Evolutionary conservation across 371 early-diverging fungal genomes (phyloP).

Genomic region (Cokeromyces recurvatus): DNA sequence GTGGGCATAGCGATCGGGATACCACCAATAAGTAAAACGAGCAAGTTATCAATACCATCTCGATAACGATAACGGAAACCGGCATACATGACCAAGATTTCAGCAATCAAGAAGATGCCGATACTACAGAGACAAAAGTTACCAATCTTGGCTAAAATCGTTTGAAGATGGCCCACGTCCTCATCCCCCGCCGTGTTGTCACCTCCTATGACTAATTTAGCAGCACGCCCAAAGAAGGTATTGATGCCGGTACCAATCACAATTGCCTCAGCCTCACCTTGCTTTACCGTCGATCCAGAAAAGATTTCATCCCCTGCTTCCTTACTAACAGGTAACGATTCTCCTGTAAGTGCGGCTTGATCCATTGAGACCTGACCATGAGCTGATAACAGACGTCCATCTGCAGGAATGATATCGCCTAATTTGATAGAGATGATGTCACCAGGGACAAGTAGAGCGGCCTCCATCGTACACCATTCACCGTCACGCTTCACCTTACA

Average conservation of each 20-base stretch:
- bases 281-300: slow-evolving; percentile 78
- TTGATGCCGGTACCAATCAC: slow-evolving; percentile 75
- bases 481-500: slow-evolving; percentile 55
- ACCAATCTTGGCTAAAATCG: slow-evolving; percentile 80
- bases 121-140: slow-evolving; percentile 70
- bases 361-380: slow-evolving; percentile 53
- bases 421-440: slow-evolving; percentile 63
- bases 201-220: slow-evolving; percentile 67
- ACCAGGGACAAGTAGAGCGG: slow-evolving; percentile 57
- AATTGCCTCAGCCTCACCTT: slow-evolving; percentile 80
- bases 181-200: slow-evolving; percentile 63
- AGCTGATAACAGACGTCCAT: slow-evolving; percentile 42
- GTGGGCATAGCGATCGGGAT: slow-evolving; percentile 73
- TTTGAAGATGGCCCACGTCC: slow-evolving; percentile 82
- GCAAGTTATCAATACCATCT: slow-evolving; percentile 57
- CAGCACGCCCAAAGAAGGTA: slow-evolving; percentile 85
- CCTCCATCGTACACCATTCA: slow-evolving; percentile 38
- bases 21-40: slow-evolving; percentile 65
- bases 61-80: slow-evolving; percentile 61
- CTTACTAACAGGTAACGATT: slow-evolving; percentile 63
- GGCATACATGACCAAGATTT: slow-evolving; percentile 74
- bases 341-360: slow-evolving; percentile 79
- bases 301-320: slow-evolving; percentile 57
- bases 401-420: slow-evolving; percentile 74
- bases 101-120: slow-evolving; percentile 62